These are phyloP conservation scores for Ustilago nuda DNA, from an alignment of 1,284 basidiomycete species.

Conservation along the genomic window DNA sequence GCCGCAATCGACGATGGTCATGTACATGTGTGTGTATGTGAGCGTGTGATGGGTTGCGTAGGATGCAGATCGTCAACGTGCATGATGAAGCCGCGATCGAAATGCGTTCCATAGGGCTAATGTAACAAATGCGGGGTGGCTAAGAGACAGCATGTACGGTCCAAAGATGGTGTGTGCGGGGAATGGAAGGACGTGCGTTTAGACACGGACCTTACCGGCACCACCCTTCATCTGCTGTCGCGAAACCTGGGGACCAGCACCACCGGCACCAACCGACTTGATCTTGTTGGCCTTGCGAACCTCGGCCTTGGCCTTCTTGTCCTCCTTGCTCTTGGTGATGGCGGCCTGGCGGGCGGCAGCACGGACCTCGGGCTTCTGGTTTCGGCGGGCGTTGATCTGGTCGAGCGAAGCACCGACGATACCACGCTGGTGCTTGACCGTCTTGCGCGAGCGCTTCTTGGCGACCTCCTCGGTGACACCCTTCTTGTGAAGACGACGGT, in stretches of 20 bases:
- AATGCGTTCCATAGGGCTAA: constrained; percentile 34
- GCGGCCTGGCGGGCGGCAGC: constrained; percentile 83
- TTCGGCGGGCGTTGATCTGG: constrained; percentile 86
- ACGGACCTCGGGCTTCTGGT: constrained; percentile 81
- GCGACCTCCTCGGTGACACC: constrained; percentile 97
- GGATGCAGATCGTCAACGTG: constrained; percentile 21
- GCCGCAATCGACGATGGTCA: constrained; percentile 9
- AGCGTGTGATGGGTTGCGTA: constrained; percentile 22
- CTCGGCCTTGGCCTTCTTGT: constrained; percentile 77
- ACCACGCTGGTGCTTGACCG: constrained; percentile 97
- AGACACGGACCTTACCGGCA: constrained; percentile 65
- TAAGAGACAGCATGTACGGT: constrained; percentile 4
- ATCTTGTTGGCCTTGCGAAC: constrained; percentile 71
- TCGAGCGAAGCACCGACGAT: constrained; percentile 96
- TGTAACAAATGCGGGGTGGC: constrained; percentile 42
- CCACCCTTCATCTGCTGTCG: constrained; percentile 96
- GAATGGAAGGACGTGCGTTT: constrained; percentile 29
- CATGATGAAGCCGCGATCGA: constrained; percentile 15
- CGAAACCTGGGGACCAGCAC: constrained; percentile 83
- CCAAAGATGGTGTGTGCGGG: neutral
- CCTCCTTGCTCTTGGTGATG: constrained; percentile 92
- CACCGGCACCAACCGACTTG: constrained; percentile 72
- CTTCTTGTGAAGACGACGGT: constrained; percentile 99
- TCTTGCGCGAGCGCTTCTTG: constrained; percentile 97
- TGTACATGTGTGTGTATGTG: constrained; percentile 4